Conservation (phyloP, 176 grass and related monocot genomes). For the Avena insularis region DNA sequence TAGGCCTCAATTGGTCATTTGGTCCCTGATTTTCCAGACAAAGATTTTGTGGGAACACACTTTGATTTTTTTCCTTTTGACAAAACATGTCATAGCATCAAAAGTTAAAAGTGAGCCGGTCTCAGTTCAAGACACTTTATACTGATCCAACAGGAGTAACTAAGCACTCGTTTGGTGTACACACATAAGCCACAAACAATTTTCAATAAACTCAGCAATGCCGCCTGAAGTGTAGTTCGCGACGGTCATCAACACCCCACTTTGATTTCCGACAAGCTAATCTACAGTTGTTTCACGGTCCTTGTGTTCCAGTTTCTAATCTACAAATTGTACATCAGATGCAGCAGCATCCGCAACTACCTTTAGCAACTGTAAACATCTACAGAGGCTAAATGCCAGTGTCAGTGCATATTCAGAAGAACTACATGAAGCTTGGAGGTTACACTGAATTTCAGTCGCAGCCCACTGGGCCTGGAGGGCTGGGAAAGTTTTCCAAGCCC, state of each 20-base stretch:
- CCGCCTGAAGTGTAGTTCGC: background rate
- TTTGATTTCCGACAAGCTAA: background rate
- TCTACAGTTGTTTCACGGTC: background rate
- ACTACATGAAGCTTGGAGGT: background rate
- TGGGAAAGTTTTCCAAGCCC: background rate
- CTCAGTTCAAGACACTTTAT: background rate
- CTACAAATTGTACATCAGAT: conserved; percentile 5
- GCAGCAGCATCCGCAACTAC: background rate
- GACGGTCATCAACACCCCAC: background rate
- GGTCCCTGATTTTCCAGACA: background rate
- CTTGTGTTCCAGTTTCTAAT: conserved; percentile 20
- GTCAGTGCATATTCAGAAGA: background rate
- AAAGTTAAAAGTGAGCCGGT: background rate
- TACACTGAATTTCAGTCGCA: background rate
- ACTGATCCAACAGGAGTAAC: background rate
- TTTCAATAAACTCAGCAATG: background rate
- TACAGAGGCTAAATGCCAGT: background rate
- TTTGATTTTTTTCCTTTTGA: background rate
- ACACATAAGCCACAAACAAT: background rate
- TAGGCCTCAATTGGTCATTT: background rate
- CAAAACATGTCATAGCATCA: background rate
- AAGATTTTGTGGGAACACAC: background rate
- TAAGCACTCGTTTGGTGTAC: background rate
- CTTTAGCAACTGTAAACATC: conserved; percentile 25
- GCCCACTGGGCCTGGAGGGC: background rate